phyloP scores from a whole-genome alignment of 768 basidiomycete genomes.

The Amyloporia xantha region DNA sequence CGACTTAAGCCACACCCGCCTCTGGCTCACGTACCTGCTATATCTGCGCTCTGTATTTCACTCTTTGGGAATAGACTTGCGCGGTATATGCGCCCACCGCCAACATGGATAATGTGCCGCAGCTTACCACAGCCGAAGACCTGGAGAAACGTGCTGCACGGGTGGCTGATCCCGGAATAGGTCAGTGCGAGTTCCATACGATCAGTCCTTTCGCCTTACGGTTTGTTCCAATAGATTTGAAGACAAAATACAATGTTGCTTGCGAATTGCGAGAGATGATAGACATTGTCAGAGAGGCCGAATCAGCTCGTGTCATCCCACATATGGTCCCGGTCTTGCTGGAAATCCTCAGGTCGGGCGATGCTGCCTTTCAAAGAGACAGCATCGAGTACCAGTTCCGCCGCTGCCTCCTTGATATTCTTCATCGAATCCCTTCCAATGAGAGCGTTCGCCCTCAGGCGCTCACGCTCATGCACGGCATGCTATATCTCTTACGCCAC shows the following conservation, averaged over 20 bases:
- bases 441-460: conserved; percentile 73
- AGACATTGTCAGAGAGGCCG: conserved; percentile 71
- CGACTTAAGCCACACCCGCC: conserved; percentile 9
- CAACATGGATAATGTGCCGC: conserved; percentile 39
- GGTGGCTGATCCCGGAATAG: conserved; percentile 70
- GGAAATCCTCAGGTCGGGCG: conserved; percentile 63
- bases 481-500: conserved; percentile 75
- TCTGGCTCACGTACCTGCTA: too few species aligned
- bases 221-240: conserved; percentile 46
- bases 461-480: conserved; percentile 61
- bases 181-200: too few species aligned
- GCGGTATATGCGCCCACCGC: conserved; percentile 3
- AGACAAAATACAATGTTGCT: conserved; percentile 62
- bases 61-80: too few species aligned
- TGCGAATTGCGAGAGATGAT: conserved; percentile 77
- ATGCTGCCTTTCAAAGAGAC: conserved; percentile 61
- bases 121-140: conserved; percentile 45
- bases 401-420: conserved; percentile 78
- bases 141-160: conserved; percentile 66
- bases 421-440: conserved; percentile 79
- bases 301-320: conserved; percentile 61
- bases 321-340: conserved; percentile 69
- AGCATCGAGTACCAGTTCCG: conserved; percentile 76
- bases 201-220: too few species aligned
- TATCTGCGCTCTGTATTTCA: too few species aligned